Base-by-base conservation (phyloP, 768 basidiomycete genomes). In the Rhizopogon salebrosus region DNA sequence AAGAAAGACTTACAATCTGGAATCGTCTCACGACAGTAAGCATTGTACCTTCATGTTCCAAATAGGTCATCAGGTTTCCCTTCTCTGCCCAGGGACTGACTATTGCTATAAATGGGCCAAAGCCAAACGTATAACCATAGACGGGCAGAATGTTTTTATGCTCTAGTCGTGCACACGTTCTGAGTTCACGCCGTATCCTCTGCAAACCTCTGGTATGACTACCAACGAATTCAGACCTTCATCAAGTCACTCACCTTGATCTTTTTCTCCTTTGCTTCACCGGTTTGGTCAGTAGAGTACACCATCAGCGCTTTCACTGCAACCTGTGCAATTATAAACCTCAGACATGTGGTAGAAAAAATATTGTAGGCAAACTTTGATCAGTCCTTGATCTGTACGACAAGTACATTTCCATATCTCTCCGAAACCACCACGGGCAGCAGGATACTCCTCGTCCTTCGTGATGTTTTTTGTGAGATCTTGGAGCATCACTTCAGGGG, bases 21-120 rank as follows among this genome's bases (percentile, higher is more conserved):
- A 63, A 24, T 16, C 54, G 49, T 6, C 40, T 41, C 6, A 40
- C 10, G 1, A 56, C 2, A 22, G 22, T 22, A 7, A 63, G 49
- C 9, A 13, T 52, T 24, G 54, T 49, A 24, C 43, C 50, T 7
- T 54, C 13, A 29, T 6, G 29, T 3, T 61, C 55, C 13, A 72
- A 57, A 50, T 65, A 64, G 37, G 26, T 49, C 1, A 52, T 58
- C 6, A 71, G 41, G 1, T 58, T 58, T 14, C 71, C 71, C 11
- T 63, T 63, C 43, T 67, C 66, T n/a, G 68, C 23, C 70, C 70
- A 71, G 3, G 68, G 70, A 41, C 61, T 69, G 41, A 72, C 68
- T 62, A 72, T 62, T 7, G 70, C 66, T 3, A 57, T 51, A 20
- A 65, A 60, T 38, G 52, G 56, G n/a, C 71, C 66, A 37, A 72